Evolutionary conservation across 148 eudicot species (phyloP), one percentile per base, ranked within the genome.

Genomic region (Talinum fruticosum): DNA sequence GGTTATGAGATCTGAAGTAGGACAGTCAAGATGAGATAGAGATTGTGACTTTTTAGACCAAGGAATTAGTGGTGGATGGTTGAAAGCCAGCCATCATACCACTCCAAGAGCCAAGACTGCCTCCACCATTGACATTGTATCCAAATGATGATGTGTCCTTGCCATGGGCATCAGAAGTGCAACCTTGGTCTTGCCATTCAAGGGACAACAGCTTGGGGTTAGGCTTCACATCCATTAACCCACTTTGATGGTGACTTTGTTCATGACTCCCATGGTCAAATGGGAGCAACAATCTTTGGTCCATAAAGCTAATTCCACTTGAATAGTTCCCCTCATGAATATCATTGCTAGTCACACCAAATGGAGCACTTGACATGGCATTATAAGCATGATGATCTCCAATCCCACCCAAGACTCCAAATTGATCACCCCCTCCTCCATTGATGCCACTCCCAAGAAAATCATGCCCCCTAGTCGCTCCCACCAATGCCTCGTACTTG

Each of bases 121-220:
- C 86, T 65, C 85, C 86, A 71, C 85, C 86, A 71, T 79, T 85
- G 49, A 83, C 54, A 64, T 88, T 79, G 71, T 79, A 86, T n/a
- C 89, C 91, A 71, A 82, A 88, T 12, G 87, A 70, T 18, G 84
- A 33, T 19, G 57, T 15, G 74, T 85, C 82, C 29, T 75, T 88
- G 26, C 75, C 82, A 12, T 66, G 35, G 14, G 62, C 64, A n/a
- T 76, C 36, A 38, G 69, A 47, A 4, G 73, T 72, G 79, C 85
- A 81, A 37, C 82, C 86, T 59, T 87, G 91, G 71, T 94, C 93
- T 76, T 89, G 90, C 93, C 97, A 90, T 82, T 92, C 91, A 71
- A 90, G 90, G 37, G 93, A 83, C 87, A 90, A 82, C 68, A 90
- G 83, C 85, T 87, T 91, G n/a, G 95, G 82, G 79, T 80, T 88